phyloP scores from a whole-genome alignment of 1,284 basidiomycete species.

The Cryptococcus sp. region DNA sequence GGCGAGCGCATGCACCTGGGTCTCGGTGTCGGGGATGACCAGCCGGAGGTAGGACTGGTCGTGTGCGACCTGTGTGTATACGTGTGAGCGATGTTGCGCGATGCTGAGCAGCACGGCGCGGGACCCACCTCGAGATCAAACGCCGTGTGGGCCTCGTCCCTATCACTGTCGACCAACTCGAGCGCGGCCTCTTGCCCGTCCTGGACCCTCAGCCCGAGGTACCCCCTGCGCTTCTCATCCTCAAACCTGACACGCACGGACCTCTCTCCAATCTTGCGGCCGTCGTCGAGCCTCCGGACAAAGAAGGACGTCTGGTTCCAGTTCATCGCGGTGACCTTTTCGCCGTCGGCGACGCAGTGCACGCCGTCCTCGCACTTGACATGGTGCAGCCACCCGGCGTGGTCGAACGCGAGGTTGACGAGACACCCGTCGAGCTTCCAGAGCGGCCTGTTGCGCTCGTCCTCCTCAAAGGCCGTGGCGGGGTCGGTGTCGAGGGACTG shows the following conservation, averaged over 20 bases:
- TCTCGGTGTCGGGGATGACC: conserved; percentile 27
- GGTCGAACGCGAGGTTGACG: conserved; percentile 43
- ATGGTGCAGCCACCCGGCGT: conserved; percentile 41
- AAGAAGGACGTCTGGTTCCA: conserved; percentile 42
- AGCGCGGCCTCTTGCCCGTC: conserved; percentile 25
- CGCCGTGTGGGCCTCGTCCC: conserved; percentile 15
- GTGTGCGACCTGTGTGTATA: conserved; percentile 27
- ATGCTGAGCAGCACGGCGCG: background rate
- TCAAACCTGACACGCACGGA: conserved; percentile 30
- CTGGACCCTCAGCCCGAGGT: conserved; percentile 27
- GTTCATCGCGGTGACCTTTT: conserved; percentile 35
- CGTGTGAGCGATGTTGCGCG: background rate
- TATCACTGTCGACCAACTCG: conserved; percentile 23
- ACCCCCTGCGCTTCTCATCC: conserved; percentile 41
- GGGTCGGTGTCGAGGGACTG: conserved; percentile 6
- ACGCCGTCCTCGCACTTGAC: conserved; percentile 44
- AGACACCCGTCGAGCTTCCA: conserved; percentile 41
- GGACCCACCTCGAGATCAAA: conserved; percentile 42
- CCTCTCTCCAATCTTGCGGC: conserved; percentile 15
- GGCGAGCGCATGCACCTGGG: conserved; percentile 27
- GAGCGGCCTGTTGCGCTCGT: conserved; percentile 39
- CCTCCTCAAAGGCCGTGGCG: conserved; percentile 17
- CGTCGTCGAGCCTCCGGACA: conserved; percentile 16
- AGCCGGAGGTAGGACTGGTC: conserved; percentile 38
- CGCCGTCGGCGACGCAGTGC: conserved; percentile 31